A percentile compares a stretch with the other conserved stretches of the same genome.
phyloP scores from a whole-genome alignment of 1,139 yeast species.

The Blastobotrys malaysiensis region DNA sequence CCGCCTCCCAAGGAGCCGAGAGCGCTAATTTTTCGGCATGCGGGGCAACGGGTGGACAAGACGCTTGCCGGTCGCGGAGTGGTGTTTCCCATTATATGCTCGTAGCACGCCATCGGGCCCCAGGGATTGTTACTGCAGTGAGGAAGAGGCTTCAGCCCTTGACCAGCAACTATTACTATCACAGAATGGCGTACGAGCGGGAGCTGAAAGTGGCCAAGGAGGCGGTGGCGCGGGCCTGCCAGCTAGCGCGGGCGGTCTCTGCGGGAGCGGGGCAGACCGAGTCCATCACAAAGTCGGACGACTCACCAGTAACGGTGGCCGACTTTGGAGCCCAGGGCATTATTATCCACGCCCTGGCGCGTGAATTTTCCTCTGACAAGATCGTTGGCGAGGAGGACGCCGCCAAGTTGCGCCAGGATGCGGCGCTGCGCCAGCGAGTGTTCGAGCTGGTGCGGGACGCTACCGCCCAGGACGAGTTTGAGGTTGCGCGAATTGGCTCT shows the following conservation, averaged over 20 bases:
- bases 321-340: slow-evolving; percentile 96
- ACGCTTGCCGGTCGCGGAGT: neutral
- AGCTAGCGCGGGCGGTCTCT: slow-evolving; percentile 65
- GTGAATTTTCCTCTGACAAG: slow-evolving; percentile 76
- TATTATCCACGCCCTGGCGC: slow-evolving; percentile 72
- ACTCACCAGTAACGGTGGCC: slow-evolving; percentile 94
- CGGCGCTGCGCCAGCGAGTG: slow-evolving; percentile 41
- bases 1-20: neutral
- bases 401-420: slow-evolving; percentile 48
- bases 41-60: no score
- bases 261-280: slow-evolving; percentile 38
- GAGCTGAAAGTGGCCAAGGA: slow-evolving; percentile 77
- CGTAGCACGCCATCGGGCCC: neutral
- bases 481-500: slow-evolving; percentile 36
- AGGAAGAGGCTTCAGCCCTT: neutral
- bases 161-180: slow-evolving; percentile 1
- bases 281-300: slow-evolving; percentile 72
- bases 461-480: slow-evolving; percentile 25
- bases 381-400: slow-evolving; percentile 96
- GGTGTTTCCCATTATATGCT: slow-evolving; percentile 1
- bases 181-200: slow-evolving; percentile 11
- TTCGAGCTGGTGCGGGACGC: slow-evolving; percentile 31
- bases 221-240: slow-evolving; percentile 86
- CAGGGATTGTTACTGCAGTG: neutral
- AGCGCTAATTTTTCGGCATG: no score